These are phyloP conservation scores for Boletus semigastroideus DNA, from an alignment of 1,284 basidiomycete species.

Conservation along the genomic window DNA sequence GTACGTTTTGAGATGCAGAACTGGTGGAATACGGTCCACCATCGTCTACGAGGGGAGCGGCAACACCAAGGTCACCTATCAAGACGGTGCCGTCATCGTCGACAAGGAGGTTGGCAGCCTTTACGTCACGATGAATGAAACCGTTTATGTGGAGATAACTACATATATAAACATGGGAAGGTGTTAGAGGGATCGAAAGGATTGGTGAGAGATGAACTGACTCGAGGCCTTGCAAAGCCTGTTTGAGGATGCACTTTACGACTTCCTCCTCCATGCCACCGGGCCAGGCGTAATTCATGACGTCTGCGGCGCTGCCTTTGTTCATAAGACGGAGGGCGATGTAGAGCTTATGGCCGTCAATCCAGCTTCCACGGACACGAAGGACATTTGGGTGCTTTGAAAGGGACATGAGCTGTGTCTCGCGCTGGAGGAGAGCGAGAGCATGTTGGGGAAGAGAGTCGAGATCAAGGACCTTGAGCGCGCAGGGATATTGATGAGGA, in stretches of 20 bases:
- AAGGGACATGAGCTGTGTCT: slow-evolving; percentile 90
- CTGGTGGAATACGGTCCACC: slow-evolving; percentile 36
- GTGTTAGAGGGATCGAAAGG: slow-evolving; percentile 1
- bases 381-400: slow-evolving; percentile 93
- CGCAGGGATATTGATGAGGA: slow-evolving; percentile 56
- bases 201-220: slow-evolving; percentile 37
- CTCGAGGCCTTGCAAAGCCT: slow-evolving; percentile 83
- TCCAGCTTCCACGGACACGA: slow-evolving; percentile 87
- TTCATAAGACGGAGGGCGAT: slow-evolving; percentile 91
- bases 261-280: slow-evolving; percentile 89
- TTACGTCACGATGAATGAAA: slow-evolving; percentile 87
- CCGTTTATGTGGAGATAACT: slow-evolving; percentile 87
- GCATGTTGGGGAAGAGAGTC: slow-evolving; percentile 71
- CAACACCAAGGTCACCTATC: slow-evolving; percentile 86
- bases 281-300: slow-evolving; percentile 82
- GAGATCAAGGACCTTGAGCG: slow-evolving; percentile 86
- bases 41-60: slow-evolving; percentile 74
- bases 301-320: slow-evolving; percentile 81
- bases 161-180: neutral
- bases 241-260: slow-evolving; percentile 78
- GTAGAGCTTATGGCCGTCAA: slow-evolving; percentile 77
- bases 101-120: slow-evolving; percentile 86
- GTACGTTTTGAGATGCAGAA: slow-evolving; percentile 32
- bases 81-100: slow-evolving; percentile 89
- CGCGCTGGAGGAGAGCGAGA: slow-evolving; percentile 70